phyloP scores from a whole-genome alignment of 148 eudicot genomes.

The Oxyria digyna region DNA sequence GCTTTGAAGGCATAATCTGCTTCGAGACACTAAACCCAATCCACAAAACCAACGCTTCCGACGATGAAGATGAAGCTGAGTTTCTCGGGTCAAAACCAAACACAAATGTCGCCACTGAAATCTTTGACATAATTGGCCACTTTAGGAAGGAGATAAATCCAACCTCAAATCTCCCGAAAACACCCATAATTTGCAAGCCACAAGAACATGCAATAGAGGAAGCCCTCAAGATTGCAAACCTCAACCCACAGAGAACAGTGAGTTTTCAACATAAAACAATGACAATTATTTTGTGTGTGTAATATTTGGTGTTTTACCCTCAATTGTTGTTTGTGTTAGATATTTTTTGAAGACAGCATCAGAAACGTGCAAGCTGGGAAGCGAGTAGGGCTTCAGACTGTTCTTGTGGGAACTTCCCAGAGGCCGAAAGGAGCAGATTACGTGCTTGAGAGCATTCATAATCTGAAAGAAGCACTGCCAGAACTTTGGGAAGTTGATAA shows the following conservation, averaged over 20 bases:
- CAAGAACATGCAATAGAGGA: constrained; percentile 50
- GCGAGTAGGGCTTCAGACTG: constrained; percentile 70
- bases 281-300: no score
- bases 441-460: constrained; percentile 78
- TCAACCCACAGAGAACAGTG: constrained; percentile 73
- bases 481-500: constrained; percentile 62
- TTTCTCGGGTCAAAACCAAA: constrained; percentile 30
- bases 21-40: constrained; percentile 76
- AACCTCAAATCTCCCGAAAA: constrained; percentile 42
- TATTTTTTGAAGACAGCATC: constrained; percentile 85
- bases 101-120: constrained; percentile 12
- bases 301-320: no score
- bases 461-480: constrained; percentile 69
- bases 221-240: constrained; percentile 61
- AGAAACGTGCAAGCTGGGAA: constrained; percentile 77
- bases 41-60: constrained; percentile 44
- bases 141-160: constrained; percentile 36
- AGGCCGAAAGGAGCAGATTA: constrained; percentile 79
- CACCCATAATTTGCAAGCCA: constrained; percentile 82
- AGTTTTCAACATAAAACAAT: constrained; percentile 2
- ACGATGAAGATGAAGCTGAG: constrained; percentile 61
- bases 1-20: constrained; percentile 88
- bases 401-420: constrained; percentile 73
- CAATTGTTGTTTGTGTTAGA: constrained; percentile 27
- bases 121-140: constrained; percentile 71